Evolutionary conservation across 75 land plant species (phyloP).

Genomic region (Cupressus sempervirens): DNA sequence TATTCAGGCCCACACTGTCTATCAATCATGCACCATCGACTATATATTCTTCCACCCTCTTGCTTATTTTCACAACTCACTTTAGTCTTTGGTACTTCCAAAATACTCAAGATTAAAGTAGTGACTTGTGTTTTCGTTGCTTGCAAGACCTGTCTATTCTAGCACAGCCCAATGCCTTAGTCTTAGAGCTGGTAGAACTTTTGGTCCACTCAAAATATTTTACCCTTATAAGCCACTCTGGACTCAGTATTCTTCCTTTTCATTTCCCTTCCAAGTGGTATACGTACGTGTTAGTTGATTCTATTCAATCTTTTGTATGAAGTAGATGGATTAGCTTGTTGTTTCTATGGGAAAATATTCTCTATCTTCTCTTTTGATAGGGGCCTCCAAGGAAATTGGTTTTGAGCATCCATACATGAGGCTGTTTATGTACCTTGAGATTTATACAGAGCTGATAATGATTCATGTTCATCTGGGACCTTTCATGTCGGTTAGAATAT

Average conservation of each 20-base stretch:
- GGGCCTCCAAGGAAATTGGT: neutral
- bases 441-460: neutral
- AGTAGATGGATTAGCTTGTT: neutral
- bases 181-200: neutral
- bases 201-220: neutral
- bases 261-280: neutral
- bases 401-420: neutral
- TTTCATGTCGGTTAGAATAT: conserved; percentile 6
- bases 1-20: neutral
- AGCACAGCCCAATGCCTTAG: neutral
- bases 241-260: neutral
- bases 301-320: neutral
- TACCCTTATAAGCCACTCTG: neutral
- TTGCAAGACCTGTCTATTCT: neutral
- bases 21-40: neutral
- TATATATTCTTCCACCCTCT: conserved; percentile 2
- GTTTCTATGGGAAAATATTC: neutral
- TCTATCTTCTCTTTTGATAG: neutral
- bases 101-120: neutral
- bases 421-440: neutral
- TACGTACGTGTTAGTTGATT: neutral
- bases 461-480: conserved; percentile 4
- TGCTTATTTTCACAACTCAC: neutral
- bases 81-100: neutral
- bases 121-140: neutral